These are phyloP conservation scores for Colletotrichum eremochloae DNA, from an alignment of 2,329 filamentous ascomycete species.

Conservation along the genomic window DNA sequence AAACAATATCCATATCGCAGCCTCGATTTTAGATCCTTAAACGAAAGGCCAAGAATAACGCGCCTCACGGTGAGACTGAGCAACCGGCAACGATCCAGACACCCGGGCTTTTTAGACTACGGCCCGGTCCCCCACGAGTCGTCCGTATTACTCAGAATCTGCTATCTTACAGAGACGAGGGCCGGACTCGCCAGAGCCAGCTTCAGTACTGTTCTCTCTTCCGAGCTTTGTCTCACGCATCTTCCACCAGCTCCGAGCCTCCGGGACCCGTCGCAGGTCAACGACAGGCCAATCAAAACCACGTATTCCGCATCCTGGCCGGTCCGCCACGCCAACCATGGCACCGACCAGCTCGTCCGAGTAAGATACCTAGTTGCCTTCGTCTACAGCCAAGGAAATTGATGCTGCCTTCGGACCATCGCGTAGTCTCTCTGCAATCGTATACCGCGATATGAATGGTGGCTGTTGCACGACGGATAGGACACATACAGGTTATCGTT, in stretches of 20 bases:
- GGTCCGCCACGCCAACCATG: constrained; percentile 22
- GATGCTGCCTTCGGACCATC: neutral
- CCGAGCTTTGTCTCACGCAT: constrained; percentile 34
- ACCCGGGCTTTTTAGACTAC: constrained; percentile 9
- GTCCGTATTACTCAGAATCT: constrained; percentile 3
- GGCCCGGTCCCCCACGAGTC: constrained; percentile 22
- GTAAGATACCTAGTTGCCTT: constrained; percentile 16
- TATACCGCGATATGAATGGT: neutral
- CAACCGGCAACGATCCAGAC: neutral
- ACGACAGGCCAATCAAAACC: constrained; percentile 22
- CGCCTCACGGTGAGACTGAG: constrained; percentile 39
- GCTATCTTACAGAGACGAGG: neutral
- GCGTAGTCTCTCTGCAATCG: neutral
- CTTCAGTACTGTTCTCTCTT: constrained; percentile 6
- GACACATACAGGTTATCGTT: neutral
- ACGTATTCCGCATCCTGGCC: constrained; percentile 22
- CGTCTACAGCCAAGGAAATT: constrained; percentile 8
- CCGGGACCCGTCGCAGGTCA: constrained; percentile 26
- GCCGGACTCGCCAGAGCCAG: constrained; percentile 11
- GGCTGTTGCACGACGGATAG: neutral
- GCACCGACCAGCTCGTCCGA: constrained; percentile 38
- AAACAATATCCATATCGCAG: constrained; percentile 6
- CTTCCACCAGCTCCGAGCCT: constrained; percentile 38
- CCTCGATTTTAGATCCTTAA: neutral
- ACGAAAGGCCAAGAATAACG: constrained; percentile 20